A percentile compares a stretch with the other conserved stretches of the same genome.
Evolutionary conservation across 495 filamentous ascomycete genomes (phyloP).

Genomic region (Extremus antarcticus): DNA sequence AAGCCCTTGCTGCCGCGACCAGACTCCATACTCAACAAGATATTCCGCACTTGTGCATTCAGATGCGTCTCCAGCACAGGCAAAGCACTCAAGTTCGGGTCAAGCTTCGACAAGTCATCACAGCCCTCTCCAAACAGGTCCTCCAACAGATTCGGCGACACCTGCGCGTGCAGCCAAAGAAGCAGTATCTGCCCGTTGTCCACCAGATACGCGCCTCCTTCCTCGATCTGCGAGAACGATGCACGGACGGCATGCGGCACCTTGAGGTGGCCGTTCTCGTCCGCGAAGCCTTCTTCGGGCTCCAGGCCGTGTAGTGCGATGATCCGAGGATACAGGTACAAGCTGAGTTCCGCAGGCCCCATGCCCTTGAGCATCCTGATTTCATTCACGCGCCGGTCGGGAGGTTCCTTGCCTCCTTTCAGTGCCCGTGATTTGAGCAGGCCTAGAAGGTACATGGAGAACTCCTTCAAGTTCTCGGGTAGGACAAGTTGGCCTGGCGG

Average conservation of each 20-base stretch:
- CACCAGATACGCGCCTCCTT: constrained; percentile 93
- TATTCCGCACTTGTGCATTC: constrained; percentile 88
- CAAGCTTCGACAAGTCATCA: constrained; percentile 59
- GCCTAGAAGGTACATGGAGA: constrained; percentile 93
- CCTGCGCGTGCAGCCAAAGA: constrained; percentile 75
- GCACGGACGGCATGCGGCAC: constrained; percentile 53
- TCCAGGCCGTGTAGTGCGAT: constrained; percentile 79
- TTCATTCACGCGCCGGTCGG: constrained; percentile 82
- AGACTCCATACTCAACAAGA: constrained; percentile 73
- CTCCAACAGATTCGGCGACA: constrained; percentile 68
- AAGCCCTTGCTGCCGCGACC: constrained; percentile 78
- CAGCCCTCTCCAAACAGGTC: constrained; percentile 82
- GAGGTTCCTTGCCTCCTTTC: constrained; percentile 85
- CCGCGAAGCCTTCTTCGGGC: constrained; percentile 67
- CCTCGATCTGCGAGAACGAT: constrained; percentile 82
- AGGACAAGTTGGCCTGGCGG: constrained; percentile 90
- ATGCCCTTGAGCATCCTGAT: constrained; percentile 83
- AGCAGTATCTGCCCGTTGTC: constrained; percentile 89
- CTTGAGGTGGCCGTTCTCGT: constrained; percentile 74
- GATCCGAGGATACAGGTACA: constrained; percentile 94
- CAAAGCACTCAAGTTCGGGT: constrained; percentile 59
- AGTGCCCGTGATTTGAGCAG: constrained; percentile 85
- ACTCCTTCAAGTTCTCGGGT: constrained; percentile 92
- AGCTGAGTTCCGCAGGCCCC: constrained; percentile 69
- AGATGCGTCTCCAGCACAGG: constrained; percentile 83